These are phyloP conservation scores for Cytospora mali DNA, from an alignment of 2,329 filamentous ascomycete genomes.

Conservation along the genomic window DNA sequence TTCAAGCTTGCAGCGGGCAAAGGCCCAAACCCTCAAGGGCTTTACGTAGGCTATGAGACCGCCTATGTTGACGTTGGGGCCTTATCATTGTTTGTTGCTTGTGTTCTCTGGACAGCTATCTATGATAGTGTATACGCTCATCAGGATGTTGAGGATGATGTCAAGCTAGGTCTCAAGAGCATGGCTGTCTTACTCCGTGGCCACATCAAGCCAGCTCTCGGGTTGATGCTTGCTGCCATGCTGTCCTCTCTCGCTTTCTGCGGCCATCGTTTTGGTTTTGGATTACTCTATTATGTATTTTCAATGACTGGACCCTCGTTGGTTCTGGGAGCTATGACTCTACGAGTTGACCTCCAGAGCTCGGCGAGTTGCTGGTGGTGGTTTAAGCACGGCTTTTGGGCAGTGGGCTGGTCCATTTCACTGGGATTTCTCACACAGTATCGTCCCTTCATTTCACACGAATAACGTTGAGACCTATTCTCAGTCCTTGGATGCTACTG, in stretches of 20 bases:
- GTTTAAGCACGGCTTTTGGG: conserved; percentile 39
- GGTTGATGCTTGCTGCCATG: conserved; percentile 33
- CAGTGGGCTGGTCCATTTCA: conserved; percentile 28
- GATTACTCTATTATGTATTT: background rate
- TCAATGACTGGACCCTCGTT: background rate
- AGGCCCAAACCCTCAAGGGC: background rate
- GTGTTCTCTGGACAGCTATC: conserved; percentile 38
- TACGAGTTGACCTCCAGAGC: conserved; percentile 35
- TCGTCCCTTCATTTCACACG: no score
- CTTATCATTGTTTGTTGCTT: background rate
- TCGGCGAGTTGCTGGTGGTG: conserved; percentile 38
- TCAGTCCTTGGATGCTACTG: no score
- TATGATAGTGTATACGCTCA: conserved; percentile 43
- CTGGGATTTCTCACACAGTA: background rate
- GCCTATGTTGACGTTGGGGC: background rate
- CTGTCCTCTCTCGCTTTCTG: background rate
- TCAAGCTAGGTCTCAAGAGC: conserved; percentile 39
- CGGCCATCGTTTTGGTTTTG: background rate
- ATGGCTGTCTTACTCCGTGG: conserved; percentile 37
- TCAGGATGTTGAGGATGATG: conserved; percentile 40
- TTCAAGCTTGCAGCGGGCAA: background rate
- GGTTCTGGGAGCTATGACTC: background rate
- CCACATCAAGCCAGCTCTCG: conserved; percentile 31
- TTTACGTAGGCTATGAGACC: no score
- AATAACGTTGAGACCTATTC: no score